Evolutionary conservation across 139 green algal genomes (phyloP), one percentile per base, ranked within the genome.

Genomic region (Spirogloea muscicola): DNA sequence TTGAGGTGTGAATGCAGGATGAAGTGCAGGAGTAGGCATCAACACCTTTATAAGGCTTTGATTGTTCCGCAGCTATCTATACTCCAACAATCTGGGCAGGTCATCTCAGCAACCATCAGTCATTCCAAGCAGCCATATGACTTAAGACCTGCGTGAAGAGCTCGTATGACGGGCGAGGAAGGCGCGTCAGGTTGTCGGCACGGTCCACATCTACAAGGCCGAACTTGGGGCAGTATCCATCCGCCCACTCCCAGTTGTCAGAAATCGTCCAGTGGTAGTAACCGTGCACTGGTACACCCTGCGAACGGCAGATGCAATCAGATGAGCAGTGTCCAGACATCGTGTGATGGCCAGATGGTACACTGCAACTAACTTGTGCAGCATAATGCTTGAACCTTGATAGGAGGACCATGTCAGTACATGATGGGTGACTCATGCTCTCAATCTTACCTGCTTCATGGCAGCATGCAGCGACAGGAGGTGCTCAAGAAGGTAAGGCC

Each of bases 201-300:
- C 72, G 43, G 34, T 74, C 66, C 21, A 80, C 72, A 4, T 73
- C 41, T 13, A 73, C 72, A 33, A 81, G 48, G 13, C 73, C 73
- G 68, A 81, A 81, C 48, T 73, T 66, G 7, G 73, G 73, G 44
- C 73, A 81, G 73, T 81, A 81, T 3, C 73, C 73, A 31, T 81
- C 73, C 18, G 73, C 61, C 73, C 73, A 81, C 58, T 81, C 73
- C 73, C 73, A 81, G 61, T 81, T 81, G 62, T 81, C 73, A 3
- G 62, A 68, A 37, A 81, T 44, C 3, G 73, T 81, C 73, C 73
- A 81, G 36, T 49, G 49, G 33, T 68, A 55, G 58, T 81, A 81
- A 13, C 73, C 73, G 44, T 55, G 33, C 43, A 81, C 64, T 2
- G 49, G 42, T 18, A 74, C 73, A 16, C 73, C 73, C 62, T 67